Percentiles rank a stretch among this genome's conserved stretches.
Conservation (phyloP, 176 grass and related monocot genomes). For the Areca catechu region DNA sequence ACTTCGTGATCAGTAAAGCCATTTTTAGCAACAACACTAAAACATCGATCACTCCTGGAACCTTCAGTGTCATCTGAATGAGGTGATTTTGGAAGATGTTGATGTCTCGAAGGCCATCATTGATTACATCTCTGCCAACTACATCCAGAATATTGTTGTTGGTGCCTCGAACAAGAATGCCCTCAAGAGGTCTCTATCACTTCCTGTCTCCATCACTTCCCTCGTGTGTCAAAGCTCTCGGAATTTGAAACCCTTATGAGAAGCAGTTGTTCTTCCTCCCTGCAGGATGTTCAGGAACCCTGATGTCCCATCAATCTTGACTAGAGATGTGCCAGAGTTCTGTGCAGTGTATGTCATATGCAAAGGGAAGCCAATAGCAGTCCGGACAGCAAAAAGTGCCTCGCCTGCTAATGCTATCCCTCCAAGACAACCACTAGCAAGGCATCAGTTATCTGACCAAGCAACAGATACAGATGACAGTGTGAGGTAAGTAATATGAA, state of each 20-base stretch:
- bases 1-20: too few species aligned
- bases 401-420: slow-evolving; percentile 31
- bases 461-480: too few species aligned
- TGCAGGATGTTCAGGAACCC: slow-evolving; percentile 79
- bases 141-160: slow-evolving; percentile 49
- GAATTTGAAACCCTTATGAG: slow-evolving; percentile 24
- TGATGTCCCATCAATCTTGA: slow-evolving; percentile 71
- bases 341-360: slow-evolving; percentile 83
- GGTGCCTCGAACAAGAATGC: slow-evolving; percentile 54
- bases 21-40: slow-evolving; percentile 1
- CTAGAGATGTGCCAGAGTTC: slow-evolving; percentile 69
- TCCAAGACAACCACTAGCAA: slow-evolving; percentile 31
- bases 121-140: slow-evolving; percentile 40
- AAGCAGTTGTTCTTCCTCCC: slow-evolving; percentile 17
- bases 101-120: slow-evolving; percentile 66
- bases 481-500: too few species aligned
- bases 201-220: slow-evolving; percentile 11
- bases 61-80: slow-evolving; percentile 70
- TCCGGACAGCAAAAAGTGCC: slow-evolving; percentile 54
- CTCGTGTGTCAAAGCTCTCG: not conserved
- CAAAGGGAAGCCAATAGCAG: slow-evolving; percentile 60
- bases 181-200: slow-evolving; percentile 43
- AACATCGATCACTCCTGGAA: slow-evolving; percentile 11
- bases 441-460: not conserved
- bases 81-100: slow-evolving; percentile 57